A percentile compares a stretch with the other conserved stretches of the same genome.
Evolutionary conservation across 768 basidiomycete genomes (phyloP).

Genomic region (Boletus tomentosulus): DNA sequence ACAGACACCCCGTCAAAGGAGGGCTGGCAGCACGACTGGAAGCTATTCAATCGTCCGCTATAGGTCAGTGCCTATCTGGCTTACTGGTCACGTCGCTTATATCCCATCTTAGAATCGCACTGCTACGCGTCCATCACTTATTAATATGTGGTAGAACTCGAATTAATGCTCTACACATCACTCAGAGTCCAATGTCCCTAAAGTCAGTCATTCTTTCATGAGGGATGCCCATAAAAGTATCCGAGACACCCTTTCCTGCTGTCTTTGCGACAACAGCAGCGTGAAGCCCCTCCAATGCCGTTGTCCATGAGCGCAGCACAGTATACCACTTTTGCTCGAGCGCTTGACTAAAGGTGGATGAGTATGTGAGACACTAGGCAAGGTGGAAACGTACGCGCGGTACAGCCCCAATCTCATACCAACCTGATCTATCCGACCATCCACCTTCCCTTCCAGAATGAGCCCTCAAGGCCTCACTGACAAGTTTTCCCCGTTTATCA

Average conservation of each 20-base stretch:
- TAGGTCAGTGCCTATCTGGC: slow-evolving; percentile 13
- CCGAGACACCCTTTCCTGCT: slow-evolving; percentile 32
- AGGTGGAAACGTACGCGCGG: slow-evolving; percentile 51
- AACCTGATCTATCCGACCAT: slow-evolving; percentile 96
- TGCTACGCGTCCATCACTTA: not conserved
- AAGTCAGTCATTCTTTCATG: slow-evolving; percentile 31
- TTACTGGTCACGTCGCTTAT: not conserved
- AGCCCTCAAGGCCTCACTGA: slow-evolving; percentile 43
- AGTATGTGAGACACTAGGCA: not conserved
- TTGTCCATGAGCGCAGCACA: slow-evolving; percentile 79
- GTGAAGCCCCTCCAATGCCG: slow-evolving; percentile 75
- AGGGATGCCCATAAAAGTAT: slow-evolving; percentile 34
- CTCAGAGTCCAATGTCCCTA: slow-evolving; percentile 26
- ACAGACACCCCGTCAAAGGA: slow-evolving; percentile 77
- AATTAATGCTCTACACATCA: slow-evolving; percentile 7
- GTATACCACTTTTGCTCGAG: slow-evolving; percentile 83
- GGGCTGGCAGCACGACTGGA: slow-evolving; percentile 80
- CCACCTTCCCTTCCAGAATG: slow-evolving; percentile 95
- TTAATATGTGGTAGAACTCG: slow-evolving; percentile 1
- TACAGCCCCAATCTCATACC: slow-evolving; percentile 90
- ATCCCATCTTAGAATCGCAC: not conserved
- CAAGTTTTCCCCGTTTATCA: slow-evolving; percentile 15
- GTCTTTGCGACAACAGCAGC: slow-evolving; percentile 73
- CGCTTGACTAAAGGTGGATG: slow-evolving; percentile 58
- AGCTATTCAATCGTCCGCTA: slow-evolving; percentile 53